Conservation (phyloP, 768 basidiomycete genomes). For the Gloeostereum incarnatum region DNA sequence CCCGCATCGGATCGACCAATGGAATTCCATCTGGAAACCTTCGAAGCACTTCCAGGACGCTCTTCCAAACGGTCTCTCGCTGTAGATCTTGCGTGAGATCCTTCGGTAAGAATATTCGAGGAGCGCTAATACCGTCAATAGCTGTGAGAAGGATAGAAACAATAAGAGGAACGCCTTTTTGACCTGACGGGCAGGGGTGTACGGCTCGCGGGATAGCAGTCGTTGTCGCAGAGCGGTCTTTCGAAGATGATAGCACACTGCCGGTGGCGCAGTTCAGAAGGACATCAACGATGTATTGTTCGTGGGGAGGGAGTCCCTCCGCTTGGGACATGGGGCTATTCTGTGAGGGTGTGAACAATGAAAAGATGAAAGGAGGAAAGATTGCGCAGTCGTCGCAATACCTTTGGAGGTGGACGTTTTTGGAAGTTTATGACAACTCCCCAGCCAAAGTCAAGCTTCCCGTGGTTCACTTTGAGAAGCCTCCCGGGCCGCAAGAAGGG, state of each 20-base stretch:
- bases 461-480: constrained; percentile 84
- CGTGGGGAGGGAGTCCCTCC: constrained; percentile 72
- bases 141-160: constrained; percentile 86
- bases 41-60: constrained; percentile 79
- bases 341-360: constrained; percentile 21
- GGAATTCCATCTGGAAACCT: constrained; percentile 85
- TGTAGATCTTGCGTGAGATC: constrained; percentile 72
- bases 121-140: constrained; percentile 75
- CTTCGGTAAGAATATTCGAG: constrained; percentile 84
- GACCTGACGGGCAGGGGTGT: constrained; percentile 59
- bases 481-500: constrained; percentile 92
- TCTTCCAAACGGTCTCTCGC: constrained; percentile 84
- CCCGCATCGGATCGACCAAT: constrained; percentile 82
- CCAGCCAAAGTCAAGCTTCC: constrained; percentile 92
- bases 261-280: constrained; percentile 73
- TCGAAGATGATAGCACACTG: constrained; percentile 43
- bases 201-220: constrained; percentile 61
- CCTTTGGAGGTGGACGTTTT: constrained; percentile 81
- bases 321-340: constrained; percentile 56
- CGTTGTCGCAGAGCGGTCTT: constrained; percentile 40
- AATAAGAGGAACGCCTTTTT: constrained; percentile 77
- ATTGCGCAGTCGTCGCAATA: no score
- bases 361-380: constrained; percentile 7
- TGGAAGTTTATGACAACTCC: constrained; percentile 89
- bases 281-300: constrained; percentile 91